These are phyloP conservation scores for Trichothecium sympodiale DNA, from an alignment of 2,329 filamentous ascomycete genomes.

Conservation along the genomic window DNA sequence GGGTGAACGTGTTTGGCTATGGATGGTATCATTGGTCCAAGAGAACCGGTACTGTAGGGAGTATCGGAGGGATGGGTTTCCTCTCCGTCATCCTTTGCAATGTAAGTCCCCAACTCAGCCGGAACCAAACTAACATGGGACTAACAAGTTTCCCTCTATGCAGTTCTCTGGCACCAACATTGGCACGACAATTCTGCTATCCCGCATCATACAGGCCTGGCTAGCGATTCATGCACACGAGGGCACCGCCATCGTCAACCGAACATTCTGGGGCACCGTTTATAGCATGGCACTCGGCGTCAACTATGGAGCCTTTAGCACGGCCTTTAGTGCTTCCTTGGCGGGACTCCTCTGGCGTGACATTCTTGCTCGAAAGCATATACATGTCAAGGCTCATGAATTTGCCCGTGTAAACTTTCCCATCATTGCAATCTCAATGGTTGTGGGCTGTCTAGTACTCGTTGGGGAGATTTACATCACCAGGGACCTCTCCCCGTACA, in stretches of 20 bases:
- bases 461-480: slow-evolving; percentile 52
- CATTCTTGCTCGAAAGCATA: slow-evolving; percentile 57
- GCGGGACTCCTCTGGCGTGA: slow-evolving; percentile 65
- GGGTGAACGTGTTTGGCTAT: slow-evolving; percentile 62
- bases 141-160: no score
- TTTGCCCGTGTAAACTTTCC: slow-evolving; percentile 60
- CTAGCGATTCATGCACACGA: slow-evolving; percentile 41
- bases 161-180: slow-evolving; percentile 71
- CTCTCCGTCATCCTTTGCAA: slow-evolving; percentile 62
- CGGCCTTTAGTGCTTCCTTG: slow-evolving; percentile 59
- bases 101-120: slow-evolving; percentile 48
- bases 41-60: slow-evolving; percentile 57
- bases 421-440: slow-evolving; percentile 60
- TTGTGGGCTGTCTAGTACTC: slow-evolving; percentile 48
- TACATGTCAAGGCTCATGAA: slow-evolving; percentile 49
- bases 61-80: slow-evolving; percentile 63
- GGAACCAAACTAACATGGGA: no score
- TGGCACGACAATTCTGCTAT: slow-evolving; percentile 63
- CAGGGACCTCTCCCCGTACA: neutral
- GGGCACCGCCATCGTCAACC: slow-evolving; percentile 41
- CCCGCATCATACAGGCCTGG: slow-evolving; percentile 60
- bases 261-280: slow-evolving; percentile 63
- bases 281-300: slow-evolving; percentile 67
- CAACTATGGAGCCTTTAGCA: slow-evolving; percentile 66
- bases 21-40: slow-evolving; percentile 65